Evolutionary conservation across 148 eudicot species (phyloP).

Genomic region (Camellia sinensis): DNA sequence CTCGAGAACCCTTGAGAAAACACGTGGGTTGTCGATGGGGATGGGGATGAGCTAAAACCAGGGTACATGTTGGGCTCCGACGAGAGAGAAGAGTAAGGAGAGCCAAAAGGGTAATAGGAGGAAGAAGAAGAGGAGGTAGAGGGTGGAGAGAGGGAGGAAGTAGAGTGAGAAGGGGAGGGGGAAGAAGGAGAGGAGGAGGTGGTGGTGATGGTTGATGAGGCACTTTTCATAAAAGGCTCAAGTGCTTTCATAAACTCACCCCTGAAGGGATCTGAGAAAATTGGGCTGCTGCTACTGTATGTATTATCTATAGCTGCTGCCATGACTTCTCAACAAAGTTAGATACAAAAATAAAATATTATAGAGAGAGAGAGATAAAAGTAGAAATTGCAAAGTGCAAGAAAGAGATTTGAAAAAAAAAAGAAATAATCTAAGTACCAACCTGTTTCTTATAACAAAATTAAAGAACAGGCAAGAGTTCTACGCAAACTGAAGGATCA

Average conservation of each 20-base stretch:
- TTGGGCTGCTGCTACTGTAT: slow-evolving; percentile 33
- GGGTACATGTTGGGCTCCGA: slow-evolving; percentile 20
- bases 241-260: slow-evolving; percentile 68
- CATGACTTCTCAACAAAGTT: slow-evolving; percentile 21
- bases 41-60: slow-evolving; percentile 22
- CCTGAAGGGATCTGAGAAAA: slow-evolving; percentile 42
- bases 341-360: neutral
- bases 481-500: slow-evolving; percentile 17
- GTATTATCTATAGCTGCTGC: slow-evolving; percentile 45
- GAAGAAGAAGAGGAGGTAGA: slow-evolving; percentile 8
- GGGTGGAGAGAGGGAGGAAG: neutral
- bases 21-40: slow-evolving; percentile 26
- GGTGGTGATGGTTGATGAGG: slow-evolving; percentile 27
- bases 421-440: neutral
- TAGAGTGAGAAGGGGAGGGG: slow-evolving; percentile 2
- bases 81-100: slow-evolving; percentile 14
- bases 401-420: slow-evolving; percentile 11
- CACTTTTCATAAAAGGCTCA: slow-evolving; percentile 58
- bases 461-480: slow-evolving; percentile 22
- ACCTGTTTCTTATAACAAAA: slow-evolving; percentile 33
- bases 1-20: slow-evolving; percentile 33
- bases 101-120: slow-evolving; percentile 13
- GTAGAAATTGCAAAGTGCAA: neutral
- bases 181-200: slow-evolving; percentile 16
- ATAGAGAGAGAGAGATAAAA: neutral